Conservation (phyloP, 1,139 yeast genomes). For the Debaryomyces udenii region DNA sequence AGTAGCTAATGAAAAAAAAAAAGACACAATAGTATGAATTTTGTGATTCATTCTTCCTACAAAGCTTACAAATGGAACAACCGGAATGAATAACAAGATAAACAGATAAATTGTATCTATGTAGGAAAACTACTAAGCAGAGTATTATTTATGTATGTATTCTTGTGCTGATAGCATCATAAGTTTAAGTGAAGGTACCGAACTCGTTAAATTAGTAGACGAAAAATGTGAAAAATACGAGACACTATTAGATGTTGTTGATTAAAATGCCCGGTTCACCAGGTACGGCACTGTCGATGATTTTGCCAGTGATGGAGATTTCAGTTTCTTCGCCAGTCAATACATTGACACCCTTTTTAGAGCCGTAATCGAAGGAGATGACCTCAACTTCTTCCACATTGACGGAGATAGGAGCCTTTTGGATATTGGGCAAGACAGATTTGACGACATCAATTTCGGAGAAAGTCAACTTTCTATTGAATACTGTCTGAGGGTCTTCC, state of each 20-base stretch:
- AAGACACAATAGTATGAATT: conserved; percentile 7
- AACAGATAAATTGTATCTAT: background rate
- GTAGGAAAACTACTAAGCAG: too few species aligned
- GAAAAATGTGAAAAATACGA: background rate
- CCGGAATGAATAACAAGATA: background rate
- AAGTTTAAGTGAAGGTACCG: too few species aligned
- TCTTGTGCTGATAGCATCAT: too few species aligned
- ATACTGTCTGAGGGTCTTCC: conserved; percentile 75
- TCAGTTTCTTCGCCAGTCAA: conserved; percentile 72
- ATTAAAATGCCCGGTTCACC: conserved; percentile 90
- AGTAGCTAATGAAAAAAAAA: conserved; percentile 3
- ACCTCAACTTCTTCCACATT: conserved; percentile 57
- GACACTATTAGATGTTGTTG: conserved; percentile 48
- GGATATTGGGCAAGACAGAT: conserved; percentile 56
- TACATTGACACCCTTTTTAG: conserved; percentile 62
- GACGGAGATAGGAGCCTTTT: conserved; percentile 68
- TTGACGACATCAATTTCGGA: conserved; percentile 73
- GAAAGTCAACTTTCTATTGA: conserved; percentile 83
- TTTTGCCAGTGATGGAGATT: conserved; percentile 63
- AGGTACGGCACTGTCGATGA: conserved; percentile 83
- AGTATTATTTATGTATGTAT: too few species aligned
- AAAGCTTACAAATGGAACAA: background rate
- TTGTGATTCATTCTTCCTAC: conserved; percentile 4
- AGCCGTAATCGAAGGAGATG: conserved; percentile 62
- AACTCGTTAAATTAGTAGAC: too few species aligned